These are phyloP conservation scores for Vachellia collinsii DNA, from an alignment of 306 rosid genomes.

Conservation along the genomic window DNA sequence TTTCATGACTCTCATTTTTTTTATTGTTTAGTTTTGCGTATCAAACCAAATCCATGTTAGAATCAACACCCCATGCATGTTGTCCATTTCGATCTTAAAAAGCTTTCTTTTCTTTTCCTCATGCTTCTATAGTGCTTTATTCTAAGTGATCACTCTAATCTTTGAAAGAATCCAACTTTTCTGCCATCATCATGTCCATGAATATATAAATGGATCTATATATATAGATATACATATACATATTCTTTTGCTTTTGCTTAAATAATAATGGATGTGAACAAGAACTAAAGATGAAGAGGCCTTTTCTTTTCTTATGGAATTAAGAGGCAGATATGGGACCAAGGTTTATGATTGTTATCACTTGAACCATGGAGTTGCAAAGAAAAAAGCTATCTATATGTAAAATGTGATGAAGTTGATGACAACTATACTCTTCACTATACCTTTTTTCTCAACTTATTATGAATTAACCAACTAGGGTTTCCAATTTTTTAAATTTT, in stretches of 20 bases:
- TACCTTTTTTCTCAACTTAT: not conserved
- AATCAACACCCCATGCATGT: not conserved
- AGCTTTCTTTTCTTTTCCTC: not conserved
- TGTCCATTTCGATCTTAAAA: not conserved
- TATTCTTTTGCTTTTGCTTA: too few species aligned
- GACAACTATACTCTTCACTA: conserved; percentile 3
- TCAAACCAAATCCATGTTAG: not conserved
- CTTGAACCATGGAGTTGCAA: not conserved
- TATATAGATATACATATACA: too few species aligned
- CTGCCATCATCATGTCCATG: not conserved
- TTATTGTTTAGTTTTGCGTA: not conserved
- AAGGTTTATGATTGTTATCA: conserved; percentile 17
- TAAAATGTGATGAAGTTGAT: not conserved
- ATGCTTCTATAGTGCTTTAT: not conserved
- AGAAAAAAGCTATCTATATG: not conserved
- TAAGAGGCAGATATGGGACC: not conserved
- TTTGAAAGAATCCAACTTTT: not conserved
- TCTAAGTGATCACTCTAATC: not conserved
- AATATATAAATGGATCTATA: not conserved
- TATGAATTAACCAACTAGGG: not conserved
- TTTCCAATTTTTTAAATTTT: not conserved
- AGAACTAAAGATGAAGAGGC: not conserved
- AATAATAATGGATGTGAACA: not conserved
- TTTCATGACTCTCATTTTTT: not conserved
- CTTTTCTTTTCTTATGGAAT: not conserved